Evolutionary conservation across 2,329 filamentous ascomycete species (phyloP), one percentile per base, ranked within the genome.

Genomic region (Alternaria dauci): DNA sequence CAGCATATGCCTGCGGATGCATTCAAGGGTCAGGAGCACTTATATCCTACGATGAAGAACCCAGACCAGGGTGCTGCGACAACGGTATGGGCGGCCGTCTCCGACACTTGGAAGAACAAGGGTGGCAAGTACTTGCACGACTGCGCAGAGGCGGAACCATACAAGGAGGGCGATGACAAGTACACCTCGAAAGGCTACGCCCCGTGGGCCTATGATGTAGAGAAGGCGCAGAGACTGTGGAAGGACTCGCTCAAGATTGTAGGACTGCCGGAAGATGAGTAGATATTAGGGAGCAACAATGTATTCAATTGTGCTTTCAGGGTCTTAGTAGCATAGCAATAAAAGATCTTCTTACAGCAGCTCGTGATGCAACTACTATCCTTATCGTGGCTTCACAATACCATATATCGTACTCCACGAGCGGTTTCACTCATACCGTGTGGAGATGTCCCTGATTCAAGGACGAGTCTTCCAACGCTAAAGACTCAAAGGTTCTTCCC

Each of bases 1-100:
- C 55, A 44, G 9, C 53, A 62, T 34, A 16, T 62, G 16, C 54
- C 53, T 4, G 32, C 54, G 8, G 55, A 55, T 8, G 53, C 55
- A 0, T 39, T 52, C 34, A 14, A 36, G 9, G 48, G 32, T 7
- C n/a, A 18, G 20, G 55, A 34, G 5, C 44, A 43, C 16, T 61
- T 70, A 30, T 32, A 53, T 11, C 58, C 58, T 9, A 47, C 53
- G 5, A 65, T 70, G 46, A 65, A 64, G 44, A 68, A 51, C 30
- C 52, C 76, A 1, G 78, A 75, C 26, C 84, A 85, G 65, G 84
- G 83, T 2, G 84, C 83, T 20, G 81, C 84, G 0, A 85, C 83
- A 9, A 77, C 77, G 4, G 76, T 84, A 0, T 83, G 77, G 74
- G 83, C 81, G 0, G 83, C 81, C 0, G 64, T 82, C 3, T 76